These are phyloP conservation scores for Ascochyta pisi DNA, from an alignment of 2,329 filamentous ascomycete genomes.

Conservation along the genomic window DNA sequence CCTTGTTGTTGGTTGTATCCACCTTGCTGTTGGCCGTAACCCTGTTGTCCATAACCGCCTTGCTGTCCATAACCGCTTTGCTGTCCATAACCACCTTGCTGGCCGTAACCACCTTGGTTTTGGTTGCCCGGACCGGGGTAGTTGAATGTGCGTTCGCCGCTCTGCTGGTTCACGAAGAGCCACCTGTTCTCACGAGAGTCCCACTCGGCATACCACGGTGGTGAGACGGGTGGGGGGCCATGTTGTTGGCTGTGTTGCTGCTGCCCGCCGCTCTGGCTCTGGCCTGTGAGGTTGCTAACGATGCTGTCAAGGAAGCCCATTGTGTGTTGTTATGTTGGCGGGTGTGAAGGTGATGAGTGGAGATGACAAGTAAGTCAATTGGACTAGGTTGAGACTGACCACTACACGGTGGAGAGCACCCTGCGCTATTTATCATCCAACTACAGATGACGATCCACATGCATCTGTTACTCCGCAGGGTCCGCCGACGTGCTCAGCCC, in stretches of 20 bases:
- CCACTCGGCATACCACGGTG: constrained; percentile 36
- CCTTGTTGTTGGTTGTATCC: constrained; percentile 16
- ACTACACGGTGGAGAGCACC: neutral
- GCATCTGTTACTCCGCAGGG: constrained; percentile 7
- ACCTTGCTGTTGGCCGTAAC: constrained; percentile 22
- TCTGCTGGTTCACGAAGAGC: constrained; percentile 38
- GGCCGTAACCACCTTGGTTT: constrained; percentile 25
- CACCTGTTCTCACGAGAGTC: constrained; percentile 30
- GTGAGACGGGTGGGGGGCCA: constrained; percentile 35
- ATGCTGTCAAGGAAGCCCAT: constrained; percentile 33
- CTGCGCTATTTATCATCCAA: constrained; percentile 18
- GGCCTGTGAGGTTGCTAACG: constrained; percentile 26
- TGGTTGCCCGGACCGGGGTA: constrained; percentile 24
- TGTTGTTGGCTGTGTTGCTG: constrained; percentile 16
- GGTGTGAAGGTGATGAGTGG: neutral
- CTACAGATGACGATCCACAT: constrained; percentile 7
- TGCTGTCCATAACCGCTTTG: constrained; percentile 18
- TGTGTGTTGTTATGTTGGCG: neutral
- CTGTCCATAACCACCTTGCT: constrained; percentile 14
- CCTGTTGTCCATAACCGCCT: constrained; percentile 8
- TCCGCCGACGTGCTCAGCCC: neutral
- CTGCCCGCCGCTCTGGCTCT: constrained; percentile 5
- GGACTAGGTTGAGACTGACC: neutral
- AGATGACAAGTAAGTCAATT: constrained; percentile 3
- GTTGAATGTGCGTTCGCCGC: constrained; percentile 31